These are phyloP conservation scores for Colletotrichum siamense DNA, from an alignment of 2,329 filamentous ascomycete genomes.

Conservation along the genomic window DNA sequence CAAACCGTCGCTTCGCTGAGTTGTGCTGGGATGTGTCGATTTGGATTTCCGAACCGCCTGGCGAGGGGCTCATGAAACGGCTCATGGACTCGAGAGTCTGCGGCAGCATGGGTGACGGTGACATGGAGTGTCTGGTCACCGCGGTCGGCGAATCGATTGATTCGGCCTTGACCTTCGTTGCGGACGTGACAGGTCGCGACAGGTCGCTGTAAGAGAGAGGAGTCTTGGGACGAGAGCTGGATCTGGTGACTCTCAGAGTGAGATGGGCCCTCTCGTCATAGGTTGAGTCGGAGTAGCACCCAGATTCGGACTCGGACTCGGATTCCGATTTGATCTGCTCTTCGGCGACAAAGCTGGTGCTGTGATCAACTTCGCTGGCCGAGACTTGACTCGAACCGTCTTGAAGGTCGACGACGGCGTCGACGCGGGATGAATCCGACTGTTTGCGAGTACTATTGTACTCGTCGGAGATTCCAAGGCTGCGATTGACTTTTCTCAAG, in stretches of 20 bases:
- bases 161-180: fast-evolving
- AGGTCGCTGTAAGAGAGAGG: neutral
- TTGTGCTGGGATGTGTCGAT: neutral
- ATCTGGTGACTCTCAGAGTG: neutral
- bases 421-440: neutral
- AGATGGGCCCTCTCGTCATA: neutral
- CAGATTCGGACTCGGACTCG: neutral
- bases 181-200: fast-evolving
- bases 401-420: neutral
- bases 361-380: neutral
- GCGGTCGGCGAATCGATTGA: fast-evolving
- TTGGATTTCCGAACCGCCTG: neutral
- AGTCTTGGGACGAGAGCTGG: neutral
- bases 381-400: neutral
- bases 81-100: neutral
- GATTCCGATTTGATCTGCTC: neutral
- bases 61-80: neutral
- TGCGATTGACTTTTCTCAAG: neutral
- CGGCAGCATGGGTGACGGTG: too few species aligned
- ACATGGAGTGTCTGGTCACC: fast-evolving
- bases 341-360: neutral
- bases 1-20: neutral
- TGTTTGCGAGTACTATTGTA: neutral
- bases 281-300: neutral
- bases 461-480: neutral